These are phyloP conservation scores for Tricholomella constricta DNA, from an alignment of 768 basidiomycete species.

Conservation along the genomic window DNA sequence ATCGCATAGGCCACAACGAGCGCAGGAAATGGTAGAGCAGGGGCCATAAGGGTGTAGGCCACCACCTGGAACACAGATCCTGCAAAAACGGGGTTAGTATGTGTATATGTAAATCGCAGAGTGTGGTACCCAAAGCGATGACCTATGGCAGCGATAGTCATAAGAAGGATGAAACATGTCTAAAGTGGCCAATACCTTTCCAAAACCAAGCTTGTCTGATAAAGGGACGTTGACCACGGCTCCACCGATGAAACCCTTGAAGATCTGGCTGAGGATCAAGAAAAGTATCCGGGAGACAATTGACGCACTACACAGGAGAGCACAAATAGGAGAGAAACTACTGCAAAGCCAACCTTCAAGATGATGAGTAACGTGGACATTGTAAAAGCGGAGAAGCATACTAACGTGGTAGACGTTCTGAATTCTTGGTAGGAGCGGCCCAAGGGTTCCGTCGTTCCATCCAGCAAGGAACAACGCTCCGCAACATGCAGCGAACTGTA, in stretches of 20 bases:
- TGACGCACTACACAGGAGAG: constrained; percentile 33
- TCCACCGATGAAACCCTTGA: constrained; percentile 33
- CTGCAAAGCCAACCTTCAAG: constrained; percentile 46
- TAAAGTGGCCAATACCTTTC: constrained; percentile 23
- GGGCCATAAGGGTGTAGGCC: constrained; percentile 47
- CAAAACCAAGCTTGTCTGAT: constrained; percentile 32
- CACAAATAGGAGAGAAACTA: constrained; percentile 48
- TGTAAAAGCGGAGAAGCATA: constrained; percentile 25
- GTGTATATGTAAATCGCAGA: background rate
- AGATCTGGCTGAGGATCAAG: background rate
- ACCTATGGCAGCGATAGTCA: constrained; percentile 13
- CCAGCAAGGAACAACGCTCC: constrained; percentile 63
- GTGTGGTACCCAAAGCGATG: constrained; percentile 25
- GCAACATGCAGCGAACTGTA: constrained; percentile 60
- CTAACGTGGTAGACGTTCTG: constrained; percentile 56
- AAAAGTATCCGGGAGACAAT: constrained; percentile 13
- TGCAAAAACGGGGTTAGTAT: constrained; percentile 11
- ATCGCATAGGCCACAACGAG: constrained; percentile 41
- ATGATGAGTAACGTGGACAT: background rate
- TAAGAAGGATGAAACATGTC: background rate
- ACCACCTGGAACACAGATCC: constrained; percentile 46
- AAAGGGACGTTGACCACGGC: constrained; percentile 32
- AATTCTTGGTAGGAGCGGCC: constrained; percentile 74
- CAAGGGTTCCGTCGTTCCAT: constrained; percentile 78
- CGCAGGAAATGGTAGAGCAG: constrained; percentile 56